Conservation (phyloP, 371 early-diverging fungal species). For the Syncephalastrum contaminatum region DNA sequence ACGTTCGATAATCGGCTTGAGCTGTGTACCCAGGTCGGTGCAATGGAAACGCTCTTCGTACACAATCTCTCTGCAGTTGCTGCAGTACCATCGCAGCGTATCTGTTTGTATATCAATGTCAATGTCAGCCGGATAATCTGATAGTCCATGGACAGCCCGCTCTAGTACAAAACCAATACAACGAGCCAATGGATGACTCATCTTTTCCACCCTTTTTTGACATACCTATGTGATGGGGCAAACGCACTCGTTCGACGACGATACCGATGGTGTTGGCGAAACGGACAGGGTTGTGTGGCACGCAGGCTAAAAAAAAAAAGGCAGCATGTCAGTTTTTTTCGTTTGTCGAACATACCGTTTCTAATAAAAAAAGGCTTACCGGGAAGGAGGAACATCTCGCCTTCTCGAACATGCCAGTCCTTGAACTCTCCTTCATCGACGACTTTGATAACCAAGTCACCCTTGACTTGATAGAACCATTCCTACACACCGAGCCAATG, state of each 20-base stretch:
- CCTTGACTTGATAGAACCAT: slow-evolving; percentile 95
- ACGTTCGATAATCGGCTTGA: slow-evolving; percentile 88
- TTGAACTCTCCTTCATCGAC: slow-evolving; percentile 77
- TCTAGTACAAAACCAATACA: background rate
- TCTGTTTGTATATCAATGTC: slow-evolving; percentile 44
- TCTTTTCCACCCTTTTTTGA: slow-evolving; percentile 6
- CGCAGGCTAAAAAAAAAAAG: no score
- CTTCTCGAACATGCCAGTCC: slow-evolving; percentile 85
- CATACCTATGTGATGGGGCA: slow-evolving; percentile 70
- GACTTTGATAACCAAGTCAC: slow-evolving; percentile 85
- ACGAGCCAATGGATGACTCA: slow-evolving; percentile 9
- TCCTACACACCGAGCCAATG: slow-evolving; percentile 56
- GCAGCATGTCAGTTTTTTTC: no score
- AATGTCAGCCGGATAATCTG: background rate
- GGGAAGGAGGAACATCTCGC: slow-evolving; percentile 94
- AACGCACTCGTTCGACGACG: slow-evolving; percentile 87
- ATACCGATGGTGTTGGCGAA: slow-evolving; percentile 92
- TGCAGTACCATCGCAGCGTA: slow-evolving; percentile 93
- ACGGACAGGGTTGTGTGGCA: slow-evolving; percentile 93
- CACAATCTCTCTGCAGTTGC: slow-evolving; percentile 74
- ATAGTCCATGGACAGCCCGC: background rate
- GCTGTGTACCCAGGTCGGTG: slow-evolving; percentile 83
- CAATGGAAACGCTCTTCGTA: slow-evolving; percentile 91
- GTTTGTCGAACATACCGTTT: background rate
- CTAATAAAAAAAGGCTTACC: slow-evolving; percentile 46